Evolutionary conservation across 257 asterid species (phyloP).

Genomic region (Vinca minor): DNA sequence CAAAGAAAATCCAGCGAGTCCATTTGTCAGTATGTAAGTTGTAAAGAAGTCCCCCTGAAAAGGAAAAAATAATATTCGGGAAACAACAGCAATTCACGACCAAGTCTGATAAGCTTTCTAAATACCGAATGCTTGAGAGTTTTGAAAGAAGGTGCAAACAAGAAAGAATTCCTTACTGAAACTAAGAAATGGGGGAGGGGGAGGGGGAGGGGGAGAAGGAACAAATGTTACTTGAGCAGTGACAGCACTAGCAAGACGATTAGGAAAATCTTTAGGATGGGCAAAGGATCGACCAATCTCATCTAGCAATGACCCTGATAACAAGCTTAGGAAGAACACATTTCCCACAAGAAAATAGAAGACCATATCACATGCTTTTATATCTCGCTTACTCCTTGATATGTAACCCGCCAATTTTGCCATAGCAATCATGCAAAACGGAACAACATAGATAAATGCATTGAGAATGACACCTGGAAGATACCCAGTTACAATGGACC

Average conservation of each 20-base stretch:
- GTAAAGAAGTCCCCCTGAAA: slow-evolving; percentile 80
- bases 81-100: slow-evolving; percentile 2
- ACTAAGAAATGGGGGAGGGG: no score
- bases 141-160: background rate
- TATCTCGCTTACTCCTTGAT: slow-evolving; percentile 75
- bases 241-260: slow-evolving; percentile 82
- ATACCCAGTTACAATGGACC: slow-evolving; percentile 82
- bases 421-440: slow-evolving; percentile 67
- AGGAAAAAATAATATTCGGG: slow-evolving; percentile 8
- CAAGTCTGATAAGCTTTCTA: background rate
- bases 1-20: slow-evolving; percentile 80
- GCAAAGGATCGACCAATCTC: slow-evolving; percentile 71
- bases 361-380: slow-evolving; percentile 81
- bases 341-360: slow-evolving; percentile 89
- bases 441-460: slow-evolving; percentile 58
- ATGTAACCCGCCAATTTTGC: slow-evolving; percentile 63
- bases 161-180: background rate
- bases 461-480: slow-evolving; percentile 84
- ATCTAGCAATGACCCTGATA: slow-evolving; percentile 88
- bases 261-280: slow-evolving; percentile 76
- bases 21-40: slow-evolving; percentile 84
- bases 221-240: slow-evolving; percentile 63
- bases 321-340: slow-evolving; percentile 73
- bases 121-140: background rate
- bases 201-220: slow-evolving; percentile 1